Percentiles rank a stretch among this genome's conserved stretches.
These are phyloP conservation scores for Actinomortierella ambigua DNA, from an alignment of 371 early-diverging fungal genomes.

Conservation along the genomic window DNA sequence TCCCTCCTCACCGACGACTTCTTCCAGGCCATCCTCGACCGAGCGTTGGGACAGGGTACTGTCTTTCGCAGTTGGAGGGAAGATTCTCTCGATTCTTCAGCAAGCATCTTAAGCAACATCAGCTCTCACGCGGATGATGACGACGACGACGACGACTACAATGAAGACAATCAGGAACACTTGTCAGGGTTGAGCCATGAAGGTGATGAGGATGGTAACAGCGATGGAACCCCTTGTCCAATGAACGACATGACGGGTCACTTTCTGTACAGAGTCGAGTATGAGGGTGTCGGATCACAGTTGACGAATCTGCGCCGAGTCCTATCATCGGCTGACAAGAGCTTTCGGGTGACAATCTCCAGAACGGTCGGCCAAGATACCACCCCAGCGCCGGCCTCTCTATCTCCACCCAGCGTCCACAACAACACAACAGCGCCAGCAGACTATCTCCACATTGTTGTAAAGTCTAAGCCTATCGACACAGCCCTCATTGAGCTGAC, in stretches of 20 bases:
- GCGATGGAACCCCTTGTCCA: conserved; percentile 19
- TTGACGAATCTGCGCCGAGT: no score
- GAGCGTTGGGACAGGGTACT: conserved; percentile 26
- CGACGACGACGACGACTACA: conserved; percentile 12
- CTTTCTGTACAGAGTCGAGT: conserved; percentile 37
- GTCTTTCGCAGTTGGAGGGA: conserved; percentile 24
- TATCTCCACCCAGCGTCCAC: conserved; percentile 1
- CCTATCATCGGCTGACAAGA: neutral
- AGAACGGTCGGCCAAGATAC: neutral
- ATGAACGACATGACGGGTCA: conserved; percentile 45
- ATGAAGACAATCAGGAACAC: neutral
- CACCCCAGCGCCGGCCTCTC: neutral
- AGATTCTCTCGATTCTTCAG: conserved; percentile 34
- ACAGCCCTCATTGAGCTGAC: conserved; percentile 44
- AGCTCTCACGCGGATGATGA: conserved; percentile 35
- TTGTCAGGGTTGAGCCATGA: neutral
- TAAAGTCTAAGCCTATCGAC: conserved; percentile 46
- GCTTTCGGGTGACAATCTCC: neutral
- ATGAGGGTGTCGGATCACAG: neutral
- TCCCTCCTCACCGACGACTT: conserved; percentile 37
- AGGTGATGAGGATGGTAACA: no score
- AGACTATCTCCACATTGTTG: conserved; percentile 28
- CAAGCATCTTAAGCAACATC: conserved; percentile 44
- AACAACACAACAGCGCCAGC: neutral
- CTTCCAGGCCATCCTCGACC: conserved; percentile 40